Evolutionary conservation across 208 protist species (phyloP), one percentile per base, ranked within the genome.

Genomic region (Crithidia sp.): DNA sequence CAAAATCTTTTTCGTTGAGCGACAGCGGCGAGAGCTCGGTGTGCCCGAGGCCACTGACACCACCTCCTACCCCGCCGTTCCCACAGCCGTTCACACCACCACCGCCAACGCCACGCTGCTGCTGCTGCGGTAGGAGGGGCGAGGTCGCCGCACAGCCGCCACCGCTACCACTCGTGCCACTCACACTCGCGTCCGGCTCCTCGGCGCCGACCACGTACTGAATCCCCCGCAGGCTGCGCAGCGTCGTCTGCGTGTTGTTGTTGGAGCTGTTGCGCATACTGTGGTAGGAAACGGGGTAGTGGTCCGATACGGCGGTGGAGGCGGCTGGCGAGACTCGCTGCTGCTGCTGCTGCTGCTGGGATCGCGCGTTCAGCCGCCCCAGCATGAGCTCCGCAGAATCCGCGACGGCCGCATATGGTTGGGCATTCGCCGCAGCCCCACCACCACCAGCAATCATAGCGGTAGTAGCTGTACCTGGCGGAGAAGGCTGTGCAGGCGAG

Each of bases 1-100:
- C 85, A 16, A 71, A 85, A 37, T 67, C 73, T 16, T 67, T 59
- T 36, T 77, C 74, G 28, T 53, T 40, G 59, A 61, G 36, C 17
- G 67, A 47, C 4, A 67, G 55, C 19, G 62, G 68, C 13, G 57
- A 52, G 13, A 55, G 52, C 37, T 64, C 49, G 8, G 28, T 9
- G 28, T 47, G 52, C 39, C 37, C 37, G 13, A 56, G 44, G n/a
- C 19, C 10, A 45, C 16, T 6, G 40, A 28, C 28, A 28, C 28
- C 28, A 28, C 28, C 28, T 28, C 28, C 28, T 28, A 0, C 28
- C 28, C 28, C 28, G 28, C 28, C 28, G 28, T 28, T 28, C 28
- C 28, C 28, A 28, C 28, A 28, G 0, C 28, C 47, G 19, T 39
- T 40, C 7, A 28, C 54, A 13, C 54, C 54, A 28, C 7, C 16